phyloP scores from a whole-genome alignment of 2,329 filamentous ascomycete genomes.

The Ophiostoma perfectum region DNA sequence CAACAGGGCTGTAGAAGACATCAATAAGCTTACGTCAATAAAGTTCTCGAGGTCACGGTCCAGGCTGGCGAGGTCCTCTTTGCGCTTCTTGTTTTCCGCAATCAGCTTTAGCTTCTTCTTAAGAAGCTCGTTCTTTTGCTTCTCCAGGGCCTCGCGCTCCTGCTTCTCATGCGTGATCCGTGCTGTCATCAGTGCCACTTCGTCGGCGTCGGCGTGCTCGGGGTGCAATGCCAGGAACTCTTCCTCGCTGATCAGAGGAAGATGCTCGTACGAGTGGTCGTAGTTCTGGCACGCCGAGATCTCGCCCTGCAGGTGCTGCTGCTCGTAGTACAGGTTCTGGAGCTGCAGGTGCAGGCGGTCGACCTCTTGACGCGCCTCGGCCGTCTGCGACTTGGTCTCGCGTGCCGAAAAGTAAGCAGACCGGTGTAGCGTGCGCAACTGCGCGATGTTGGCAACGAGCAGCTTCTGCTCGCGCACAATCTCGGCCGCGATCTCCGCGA shows the following conservation, averaged over 20 bases:
- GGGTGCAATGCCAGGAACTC: slow-evolving; percentile 75
- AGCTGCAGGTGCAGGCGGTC: slow-evolving; percentile 86
- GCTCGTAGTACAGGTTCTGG: slow-evolving; percentile 95
- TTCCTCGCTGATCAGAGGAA: slow-evolving; percentile 77
- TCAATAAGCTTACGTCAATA: slow-evolving; percentile 61
- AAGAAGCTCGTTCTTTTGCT: slow-evolving; percentile 70
- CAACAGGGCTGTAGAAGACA: background rate
- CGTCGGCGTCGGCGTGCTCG: slow-evolving; percentile 64
- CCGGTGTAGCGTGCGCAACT: slow-evolving; percentile 77
- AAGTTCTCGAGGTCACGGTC: slow-evolving; percentile 92
- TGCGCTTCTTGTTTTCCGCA: slow-evolving; percentile 78
- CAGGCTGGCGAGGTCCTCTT: slow-evolving; percentile 84
- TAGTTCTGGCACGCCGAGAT: slow-evolving; percentile 87
- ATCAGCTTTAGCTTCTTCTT: slow-evolving; percentile 60
- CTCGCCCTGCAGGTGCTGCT: slow-evolving; percentile 82
- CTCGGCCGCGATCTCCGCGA: slow-evolving; percentile 40
- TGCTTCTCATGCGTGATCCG: slow-evolving; percentile 86
- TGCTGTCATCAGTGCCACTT: slow-evolving; percentile 79
- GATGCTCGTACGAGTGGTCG: slow-evolving; percentile 81
- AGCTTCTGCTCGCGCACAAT: slow-evolving; percentile 73
- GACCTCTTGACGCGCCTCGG: slow-evolving; percentile 83
- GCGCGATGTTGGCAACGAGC: slow-evolving; percentile 71
- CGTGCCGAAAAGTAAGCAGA: slow-evolving; percentile 74
- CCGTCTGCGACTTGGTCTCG: slow-evolving; percentile 78
- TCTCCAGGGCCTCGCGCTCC: slow-evolving; percentile 79